phyloP scores from a whole-genome alignment of 768 basidiomycete genomes.

The Lentinus brumalis region DNA sequence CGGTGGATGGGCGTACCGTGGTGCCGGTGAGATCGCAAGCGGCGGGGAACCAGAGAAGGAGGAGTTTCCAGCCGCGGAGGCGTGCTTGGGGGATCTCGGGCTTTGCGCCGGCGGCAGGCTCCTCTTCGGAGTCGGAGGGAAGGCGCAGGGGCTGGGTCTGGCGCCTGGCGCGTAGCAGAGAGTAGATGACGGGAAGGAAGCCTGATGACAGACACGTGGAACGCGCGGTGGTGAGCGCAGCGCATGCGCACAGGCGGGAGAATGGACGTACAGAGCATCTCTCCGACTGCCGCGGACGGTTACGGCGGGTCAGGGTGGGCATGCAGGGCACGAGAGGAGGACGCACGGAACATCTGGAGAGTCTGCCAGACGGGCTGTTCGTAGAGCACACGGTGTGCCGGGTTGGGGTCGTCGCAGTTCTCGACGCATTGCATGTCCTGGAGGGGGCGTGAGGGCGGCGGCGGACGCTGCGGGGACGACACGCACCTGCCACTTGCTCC shows the following conservation, averaged over 20 bases:
- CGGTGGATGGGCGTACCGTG: constrained; percentile 54
- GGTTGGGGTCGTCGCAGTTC: constrained; percentile 75
- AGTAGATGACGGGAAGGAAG: constrained; percentile 82
- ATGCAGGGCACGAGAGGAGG: constrained; percentile 17
- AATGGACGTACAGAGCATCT: constrained; percentile 81
- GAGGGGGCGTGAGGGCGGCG: neutral
- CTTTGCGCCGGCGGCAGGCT: constrained; percentile 26
- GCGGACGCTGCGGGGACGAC: neutral
- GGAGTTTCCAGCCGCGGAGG: constrained; percentile 67
- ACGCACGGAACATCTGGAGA: constrained; percentile 86
- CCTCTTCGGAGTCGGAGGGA: constrained; percentile 49
- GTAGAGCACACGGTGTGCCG: constrained; percentile 66
- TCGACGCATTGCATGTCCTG: constrained; percentile 99
- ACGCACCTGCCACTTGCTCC: constrained; percentile 80
- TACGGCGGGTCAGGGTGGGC: constrained; percentile 23
- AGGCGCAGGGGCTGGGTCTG: constrained; percentile 56
- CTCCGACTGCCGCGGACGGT: constrained; percentile 70
- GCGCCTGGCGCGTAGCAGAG: constrained; percentile 53
- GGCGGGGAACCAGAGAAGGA: constrained; percentile 88
- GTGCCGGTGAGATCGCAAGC: constrained; percentile 89
- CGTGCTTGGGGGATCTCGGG: constrained; percentile 32
- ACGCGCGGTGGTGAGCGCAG: constrained; percentile 5
- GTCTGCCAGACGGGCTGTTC: constrained; percentile 97
- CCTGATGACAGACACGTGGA: constrained; percentile 46
- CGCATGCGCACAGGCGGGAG: constrained; percentile 18